These are phyloP conservation scores for Diplogelasinospora grovesii DNA, from an alignment of 495 filamentous ascomycete genomes.

Conservation along the genomic window DNA sequence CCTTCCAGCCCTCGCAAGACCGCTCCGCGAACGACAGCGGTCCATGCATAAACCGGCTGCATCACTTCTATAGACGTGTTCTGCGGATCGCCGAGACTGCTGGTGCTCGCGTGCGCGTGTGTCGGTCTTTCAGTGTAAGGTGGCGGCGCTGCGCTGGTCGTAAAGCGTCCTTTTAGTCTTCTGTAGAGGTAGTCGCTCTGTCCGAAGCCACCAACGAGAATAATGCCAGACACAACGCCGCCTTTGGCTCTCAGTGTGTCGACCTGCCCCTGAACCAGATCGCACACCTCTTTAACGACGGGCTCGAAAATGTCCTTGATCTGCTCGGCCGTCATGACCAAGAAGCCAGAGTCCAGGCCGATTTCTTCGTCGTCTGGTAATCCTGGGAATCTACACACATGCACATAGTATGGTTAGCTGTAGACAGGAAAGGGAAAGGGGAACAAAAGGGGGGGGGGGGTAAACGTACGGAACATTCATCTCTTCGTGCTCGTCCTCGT, in stretches of 20 bases:
- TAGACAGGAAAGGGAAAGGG: not conserved
- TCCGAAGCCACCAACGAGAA: constrained; percentile 65
- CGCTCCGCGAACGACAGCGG: constrained; percentile 63
- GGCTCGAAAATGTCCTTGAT: constrained; percentile 61
- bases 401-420: too few relatives aligned
- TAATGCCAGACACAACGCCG: constrained; percentile 58
- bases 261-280: constrained; percentile 55
- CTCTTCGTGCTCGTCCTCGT: constrained; percentile 63
- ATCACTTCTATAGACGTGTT: constrained; percentile 57
- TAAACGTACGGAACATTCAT: constrained; percentile 55
- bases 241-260: constrained; percentile 52
- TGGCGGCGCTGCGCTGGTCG: constrained; percentile 54
- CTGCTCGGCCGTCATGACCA: constrained; percentile 53
- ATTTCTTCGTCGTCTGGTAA: constrained; percentile 60
- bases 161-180: constrained; percentile 58
- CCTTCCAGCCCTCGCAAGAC: constrained; percentile 64
- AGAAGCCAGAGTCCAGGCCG: constrained; percentile 57
- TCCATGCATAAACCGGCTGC: constrained; percentile 73
- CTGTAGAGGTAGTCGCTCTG: constrained; percentile 63
- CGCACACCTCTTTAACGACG: constrained; percentile 55
- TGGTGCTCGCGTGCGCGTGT: constrained; percentile 38
- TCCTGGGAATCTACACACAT: constrained; percentile 50
- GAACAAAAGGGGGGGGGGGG: not conserved
- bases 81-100: constrained; percentile 30
- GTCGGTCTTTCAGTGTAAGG: constrained; percentile 62